phyloP scores from a whole-genome alignment of 805 yeast species.

The Candida alai region DNA sequence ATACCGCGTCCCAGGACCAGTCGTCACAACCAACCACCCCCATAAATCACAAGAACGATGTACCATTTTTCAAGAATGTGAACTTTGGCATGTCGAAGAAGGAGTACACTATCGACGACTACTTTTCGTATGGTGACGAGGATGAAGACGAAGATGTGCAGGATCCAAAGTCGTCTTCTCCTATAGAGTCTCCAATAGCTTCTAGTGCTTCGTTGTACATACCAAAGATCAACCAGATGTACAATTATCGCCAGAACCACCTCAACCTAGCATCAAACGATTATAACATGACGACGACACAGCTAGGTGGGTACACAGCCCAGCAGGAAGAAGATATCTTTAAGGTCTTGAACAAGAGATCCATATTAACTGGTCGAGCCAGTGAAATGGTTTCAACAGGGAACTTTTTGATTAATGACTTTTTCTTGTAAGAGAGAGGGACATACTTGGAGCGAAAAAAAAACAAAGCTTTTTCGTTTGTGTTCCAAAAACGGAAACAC shows the following conservation, averaged over 20 bases:
- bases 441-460: not conserved
- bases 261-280: constrained; percentile 7
- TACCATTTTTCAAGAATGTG: constrained; percentile 36
- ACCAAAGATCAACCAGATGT: constrained; percentile 10
- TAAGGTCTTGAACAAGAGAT: constrained; percentile 32
- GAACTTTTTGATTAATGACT: constrained; percentile 40
- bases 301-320: no score
- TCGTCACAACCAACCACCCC: constrained; percentile 3
- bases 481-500: not conserved
- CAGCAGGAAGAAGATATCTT: constrained; percentile 20
- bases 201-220: constrained; percentile 10
- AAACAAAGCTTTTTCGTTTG: constrained; percentile 1
- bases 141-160: constrained; percentile 15
- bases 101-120: constrained; percentile 29
- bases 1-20: not conserved
- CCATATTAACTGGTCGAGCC: constrained; percentile 37
- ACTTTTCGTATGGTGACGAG: constrained; percentile 30
- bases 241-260: constrained; percentile 8
- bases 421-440: constrained; percentile 30
- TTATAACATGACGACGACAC: constrained; percentile 16
- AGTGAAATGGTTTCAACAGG: constrained; percentile 43
- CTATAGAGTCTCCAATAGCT: constrained; percentile 6
- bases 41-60: constrained; percentile 8
- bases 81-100: constrained; percentile 28
- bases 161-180: not conserved